phyloP scores from a whole-genome alignment of 805 yeast genomes.

The Ogataea methylovora region DNA sequence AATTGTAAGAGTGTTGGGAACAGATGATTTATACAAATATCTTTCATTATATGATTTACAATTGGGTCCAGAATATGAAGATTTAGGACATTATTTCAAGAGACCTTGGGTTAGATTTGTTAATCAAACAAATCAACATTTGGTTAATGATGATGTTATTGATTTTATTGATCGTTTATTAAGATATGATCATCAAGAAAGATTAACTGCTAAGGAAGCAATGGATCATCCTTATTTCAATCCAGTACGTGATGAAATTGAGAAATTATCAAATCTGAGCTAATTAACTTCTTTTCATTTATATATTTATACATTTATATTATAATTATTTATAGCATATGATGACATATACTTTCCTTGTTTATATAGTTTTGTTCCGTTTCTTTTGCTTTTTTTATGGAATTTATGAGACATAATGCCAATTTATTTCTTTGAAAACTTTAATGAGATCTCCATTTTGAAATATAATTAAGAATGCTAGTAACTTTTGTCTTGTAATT shows the following conservation, averaged over 20 bases:
- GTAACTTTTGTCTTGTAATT: conserved; percentile 7
- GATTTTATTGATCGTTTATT: conserved; percentile 76
- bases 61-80: conserved; percentile 70
- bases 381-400: not conserved
- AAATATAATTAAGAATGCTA: conserved; percentile 14
- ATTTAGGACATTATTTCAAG: conserved; percentile 65
- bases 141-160: conserved; percentile 56
- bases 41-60: conserved; percentile 63
- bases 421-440: conserved; percentile 3
- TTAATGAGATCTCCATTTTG: conserved; percentile 10
- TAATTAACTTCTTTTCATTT: not conserved
- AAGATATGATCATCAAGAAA: conserved; percentile 81
- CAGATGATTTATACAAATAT: conserved; percentile 68
- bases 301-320: conserved; percentile 1
- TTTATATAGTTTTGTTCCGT: not conserved
- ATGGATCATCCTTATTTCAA: conserved; percentile 54
- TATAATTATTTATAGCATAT: not conserved
- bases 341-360: conserved; percentile 1
- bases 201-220: conserved; percentile 85
- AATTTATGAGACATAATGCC: not conserved
- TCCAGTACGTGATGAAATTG: not conserved
- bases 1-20: conserved; percentile 81
- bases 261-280: not conserved
- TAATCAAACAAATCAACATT: conserved; percentile 58
- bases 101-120: conserved; percentile 84